These are phyloP conservation scores for Cinnamomum micranthum DNA, from an alignment of 164 flowering plant genomes.

Conservation along the genomic window DNA sequence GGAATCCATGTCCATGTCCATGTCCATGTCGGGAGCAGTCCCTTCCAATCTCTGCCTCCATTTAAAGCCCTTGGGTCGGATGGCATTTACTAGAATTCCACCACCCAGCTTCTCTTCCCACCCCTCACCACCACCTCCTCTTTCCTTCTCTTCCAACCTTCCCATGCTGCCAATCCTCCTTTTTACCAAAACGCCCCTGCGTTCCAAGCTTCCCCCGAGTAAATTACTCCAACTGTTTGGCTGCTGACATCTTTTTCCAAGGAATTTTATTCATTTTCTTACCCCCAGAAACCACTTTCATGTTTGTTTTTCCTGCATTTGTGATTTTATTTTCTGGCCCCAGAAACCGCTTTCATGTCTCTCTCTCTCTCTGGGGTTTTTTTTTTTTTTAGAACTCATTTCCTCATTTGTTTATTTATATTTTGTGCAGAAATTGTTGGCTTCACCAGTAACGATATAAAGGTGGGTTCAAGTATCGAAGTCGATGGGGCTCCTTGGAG, in stretches of 20 bases:
- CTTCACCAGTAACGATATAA: constrained; percentile 77
- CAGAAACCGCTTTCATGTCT: no score
- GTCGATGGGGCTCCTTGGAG: constrained; percentile 92
- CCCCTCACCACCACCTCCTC: not conserved
- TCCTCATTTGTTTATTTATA: not conserved
- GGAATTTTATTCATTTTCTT: not conserved
- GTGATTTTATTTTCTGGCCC: not conserved
- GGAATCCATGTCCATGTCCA: no score
- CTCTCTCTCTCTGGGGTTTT: no score
- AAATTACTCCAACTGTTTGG: not conserved
- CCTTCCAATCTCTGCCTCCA: not conserved
- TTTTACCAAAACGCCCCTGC: constrained; percentile 11
- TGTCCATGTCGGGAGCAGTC: not conserved
- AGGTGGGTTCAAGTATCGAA: constrained; percentile 71
- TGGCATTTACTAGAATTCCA: constrained; percentile 1
- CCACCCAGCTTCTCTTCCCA: not conserved
- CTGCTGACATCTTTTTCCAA: not conserved
- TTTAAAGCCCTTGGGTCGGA: not conserved
- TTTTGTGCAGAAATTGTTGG: constrained; percentile 52
- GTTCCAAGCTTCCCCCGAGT: constrained; percentile 36
- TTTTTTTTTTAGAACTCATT: not conserved
- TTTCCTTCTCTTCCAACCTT: constrained; percentile 1
- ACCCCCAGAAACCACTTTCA: not conserved
- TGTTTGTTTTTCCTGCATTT: not conserved
- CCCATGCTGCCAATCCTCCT: not conserved